Evolutionary conservation across 345 rosid genomes (phyloP), one percentile per base, ranked within the genome.

Genomic region (Rhizophora mangle): DNA sequence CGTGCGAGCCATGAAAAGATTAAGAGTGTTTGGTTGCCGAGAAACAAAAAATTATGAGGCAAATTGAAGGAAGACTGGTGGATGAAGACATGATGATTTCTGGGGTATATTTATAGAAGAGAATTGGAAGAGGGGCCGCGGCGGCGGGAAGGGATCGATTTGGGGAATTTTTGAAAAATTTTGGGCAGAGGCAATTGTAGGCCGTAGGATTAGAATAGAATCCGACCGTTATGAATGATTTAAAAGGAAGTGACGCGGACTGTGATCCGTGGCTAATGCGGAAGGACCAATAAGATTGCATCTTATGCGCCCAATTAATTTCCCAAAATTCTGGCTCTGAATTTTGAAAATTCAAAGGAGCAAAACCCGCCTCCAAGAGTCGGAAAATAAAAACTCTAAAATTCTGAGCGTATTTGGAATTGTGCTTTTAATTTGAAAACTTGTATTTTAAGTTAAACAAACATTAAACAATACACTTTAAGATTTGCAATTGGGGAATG

Each of bases 191-290:
- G 58, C 43, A 52, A 27, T n/a, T 32, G 36, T 39, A 29, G 3
- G 30, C 56, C 18, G 67, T 47, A 22, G 36, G 37, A 22, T 49
- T 43, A 13, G 4, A n/a, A 27, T 63, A 24, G 24, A 4, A 75
- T 68, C 69, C 22, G 57, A 74, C 79, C 77, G 78, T 39, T 19
- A 2, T 7, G 6, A 57, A 16, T 26, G 9, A 9, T 22, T 27
- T 16, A n/a, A 16, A 24, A 54, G 55, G 22, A 49, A 13, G 10
- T 62, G 37, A 47, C 60, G n/a, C 9, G 62, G 78, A 78, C 74
- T 6, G 34, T 5, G 37, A 77, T 81, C 84, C 77, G 64, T 21
- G 69, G 74, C 69, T 39, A 22, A 13, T 3, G 26, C n/a, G 3
- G 3, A 53, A 9, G 4, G 4, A 58, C 72, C 72, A 71, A 64